Evolutionary conservation across 2,329 filamentous ascomycete genomes (phyloP), one percentile per base, ranked within the genome.

Genomic region (Ascochyta pisi): DNA sequence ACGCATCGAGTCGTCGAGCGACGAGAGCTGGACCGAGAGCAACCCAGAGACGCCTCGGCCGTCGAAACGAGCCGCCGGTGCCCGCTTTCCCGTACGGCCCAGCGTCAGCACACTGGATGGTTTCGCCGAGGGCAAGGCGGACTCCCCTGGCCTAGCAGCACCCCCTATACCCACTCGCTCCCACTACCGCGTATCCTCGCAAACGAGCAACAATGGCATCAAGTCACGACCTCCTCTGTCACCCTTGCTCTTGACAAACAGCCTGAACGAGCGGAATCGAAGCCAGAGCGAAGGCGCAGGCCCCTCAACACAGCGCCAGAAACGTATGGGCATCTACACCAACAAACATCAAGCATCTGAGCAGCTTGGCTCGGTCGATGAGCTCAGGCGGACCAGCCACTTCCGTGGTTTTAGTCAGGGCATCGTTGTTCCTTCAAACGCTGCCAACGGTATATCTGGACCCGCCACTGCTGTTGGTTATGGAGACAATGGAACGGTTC

Each of bases 161-260:
- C 91, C 93, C 3, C 90, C 90, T 0, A 90, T 96, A 57, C 92
- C 92, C 0, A 85, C 85, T 4, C 85, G 89, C 57, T 95, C 92
- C 3, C 92, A 96, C 73, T 91, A 91, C 64, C 87, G 93, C 27
- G 87, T 87, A 1, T 78, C 89, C 3, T 91, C 89, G 3, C 87
- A 89, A 63, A 87, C 90, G 60, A 69, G 62, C 50, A 89, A 64
- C 23, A 83, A 63, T 79, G 64, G 83, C 2, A 78, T 84, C 6
- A 79, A 86, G 41, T 86, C 90, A 52, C 83, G 89, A 53, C 90
- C 92, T 1, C 86, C 87, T 2, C 83, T 92, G n/a, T 86, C 90
- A 75, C 91, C 85, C n/a, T 73, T 85, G 29, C 74, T 88, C 3
- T 87, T 90, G 50, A 86, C 86, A 16, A 94, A 83, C 61, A 81